Evolutionary conservation across 352 stramenopile genomes (phyloP).

Genomic region (Blastocystis sp.): DNA sequence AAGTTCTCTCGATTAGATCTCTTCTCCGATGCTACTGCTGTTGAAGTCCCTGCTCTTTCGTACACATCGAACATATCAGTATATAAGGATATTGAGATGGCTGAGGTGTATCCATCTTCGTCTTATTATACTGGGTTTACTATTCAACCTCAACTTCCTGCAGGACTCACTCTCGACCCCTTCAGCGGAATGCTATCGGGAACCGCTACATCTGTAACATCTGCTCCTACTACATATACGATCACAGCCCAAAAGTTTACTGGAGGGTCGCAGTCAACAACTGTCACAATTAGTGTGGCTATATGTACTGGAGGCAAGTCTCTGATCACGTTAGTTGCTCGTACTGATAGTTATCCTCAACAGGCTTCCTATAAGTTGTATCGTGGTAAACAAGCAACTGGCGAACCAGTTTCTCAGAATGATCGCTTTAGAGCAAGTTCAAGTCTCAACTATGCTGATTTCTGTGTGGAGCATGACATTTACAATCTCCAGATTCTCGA

Average conservation of each 20-base stretch:
- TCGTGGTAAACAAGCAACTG: background rate
- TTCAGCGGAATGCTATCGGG: background rate
- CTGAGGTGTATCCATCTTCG: background rate
- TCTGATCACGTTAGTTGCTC: conserved; percentile 19
- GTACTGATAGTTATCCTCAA: background rate
- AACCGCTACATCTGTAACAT: background rate
- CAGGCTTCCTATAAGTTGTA: conserved; percentile 47
- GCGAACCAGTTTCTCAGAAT: background rate
- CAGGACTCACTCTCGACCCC: background rate
- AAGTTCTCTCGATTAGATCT: background rate
- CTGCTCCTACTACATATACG: background rate
- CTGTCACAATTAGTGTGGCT: background rate
- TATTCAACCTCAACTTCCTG: background rate
- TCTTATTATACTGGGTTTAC: background rate
- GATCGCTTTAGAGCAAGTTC: background rate
- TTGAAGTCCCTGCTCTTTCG: background rate
- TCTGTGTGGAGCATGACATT: background rate
- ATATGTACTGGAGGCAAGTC: background rate
- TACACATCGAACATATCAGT: background rate
- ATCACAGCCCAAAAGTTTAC: background rate
- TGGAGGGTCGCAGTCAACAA: background rate
- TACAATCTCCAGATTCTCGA: background rate
- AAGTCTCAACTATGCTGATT: background rate
- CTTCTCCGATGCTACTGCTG: background rate
- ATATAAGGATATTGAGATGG: conserved; percentile 36